Evolutionary conservation across 306 rosid species (phyloP).

Genomic region (Lathyrus sativus): DNA sequence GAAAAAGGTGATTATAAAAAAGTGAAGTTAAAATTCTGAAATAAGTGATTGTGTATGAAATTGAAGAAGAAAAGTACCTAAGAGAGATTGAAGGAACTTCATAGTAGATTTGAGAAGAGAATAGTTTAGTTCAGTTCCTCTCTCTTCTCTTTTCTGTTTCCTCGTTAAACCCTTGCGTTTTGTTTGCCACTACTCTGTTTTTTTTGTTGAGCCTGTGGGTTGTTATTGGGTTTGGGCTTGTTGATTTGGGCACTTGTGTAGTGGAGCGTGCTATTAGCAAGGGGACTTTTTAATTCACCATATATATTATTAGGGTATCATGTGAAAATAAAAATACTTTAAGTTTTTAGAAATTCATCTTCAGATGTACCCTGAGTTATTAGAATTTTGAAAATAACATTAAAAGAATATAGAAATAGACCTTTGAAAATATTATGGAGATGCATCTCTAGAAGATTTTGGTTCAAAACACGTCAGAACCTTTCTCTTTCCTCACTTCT

Average conservation of each 20-base stretch:
- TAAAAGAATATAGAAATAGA: too few species aligned
- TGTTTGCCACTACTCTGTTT: neutral
- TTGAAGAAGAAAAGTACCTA: slow-evolving; percentile 39
- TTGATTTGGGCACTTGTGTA: neutral
- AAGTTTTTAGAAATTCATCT: too few species aligned
- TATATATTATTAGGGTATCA: too few species aligned
- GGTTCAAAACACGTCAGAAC: too few species aligned
- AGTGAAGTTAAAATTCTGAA: slow-evolving; percentile 6
- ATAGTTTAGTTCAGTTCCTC: slow-evolving; percentile 8
- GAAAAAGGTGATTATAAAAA: neutral
- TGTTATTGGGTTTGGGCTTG: neutral
- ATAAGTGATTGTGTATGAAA: neutral
- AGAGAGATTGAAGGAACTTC: slow-evolving; percentile 65
- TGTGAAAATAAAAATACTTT: too few species aligned
- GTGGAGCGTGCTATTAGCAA: too few species aligned
- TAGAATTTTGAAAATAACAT: too few species aligned
- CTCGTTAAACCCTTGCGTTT: slow-evolving; percentile 42
- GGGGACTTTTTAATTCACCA: too few species aligned
- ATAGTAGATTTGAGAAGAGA: slow-evolving; percentile 37
- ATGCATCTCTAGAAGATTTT: too few species aligned
- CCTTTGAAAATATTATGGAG: too few species aligned
- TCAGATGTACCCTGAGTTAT: too few species aligned
- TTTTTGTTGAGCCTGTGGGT: slow-evolving; percentile 10
- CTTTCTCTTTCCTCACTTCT: too few species aligned
- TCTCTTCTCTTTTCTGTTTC: neutral